Evolutionary conservation across 31 red algal species (phyloP).

Genomic region (Asparagopsis taxiformis): DNA sequence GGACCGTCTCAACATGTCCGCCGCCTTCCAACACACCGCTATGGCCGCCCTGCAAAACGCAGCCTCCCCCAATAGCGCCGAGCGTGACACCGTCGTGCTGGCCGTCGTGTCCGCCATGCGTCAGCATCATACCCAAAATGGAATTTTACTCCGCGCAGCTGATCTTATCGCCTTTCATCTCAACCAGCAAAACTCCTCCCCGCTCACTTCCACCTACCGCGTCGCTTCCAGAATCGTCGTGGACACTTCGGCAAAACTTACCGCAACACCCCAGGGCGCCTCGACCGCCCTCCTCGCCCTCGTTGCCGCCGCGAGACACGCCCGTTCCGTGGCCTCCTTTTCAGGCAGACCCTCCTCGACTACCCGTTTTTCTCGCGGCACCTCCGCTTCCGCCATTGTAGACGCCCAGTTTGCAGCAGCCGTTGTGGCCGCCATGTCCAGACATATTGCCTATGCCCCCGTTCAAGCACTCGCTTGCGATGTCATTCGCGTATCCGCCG

Average conservation of each 20-base stretch:
- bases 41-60: conserved; percentile 55
- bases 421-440: conserved; percentile 39
- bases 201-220: conserved; percentile 25
- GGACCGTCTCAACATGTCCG: conserved; percentile 39
- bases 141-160: conserved; percentile 35
- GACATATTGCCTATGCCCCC: conserved; percentile 13
- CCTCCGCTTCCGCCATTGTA: conserved; percentile 24
- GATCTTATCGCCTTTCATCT: conserved; percentile 60
- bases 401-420: conserved; percentile 40
- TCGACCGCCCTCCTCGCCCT: conserved; percentile 41
- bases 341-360: conserved; percentile 13
- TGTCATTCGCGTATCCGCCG: conserved; percentile 41
- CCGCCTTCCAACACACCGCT: conserved; percentile 59
- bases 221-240: conserved; percentile 27
- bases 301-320: conserved; percentile 40
- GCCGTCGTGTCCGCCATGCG: conserved; percentile 45
- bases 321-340: conserved; percentile 10
- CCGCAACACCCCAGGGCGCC: conserved; percentile 33
- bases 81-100: conserved; percentile 34
- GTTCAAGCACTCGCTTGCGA: conserved; percentile 53
- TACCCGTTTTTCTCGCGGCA: conserved; percentile 26
- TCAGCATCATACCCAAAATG: conserved; percentile 21
- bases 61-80: conserved; percentile 4
- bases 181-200: conserved; percentile 26
- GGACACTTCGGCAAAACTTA: conserved; percentile 6